Percentiles rank a stretch among this genome's conserved stretches.
Conservation (phyloP, 129 eudicot species). For the Rutidosis leptorrhynchoides region DNA sequence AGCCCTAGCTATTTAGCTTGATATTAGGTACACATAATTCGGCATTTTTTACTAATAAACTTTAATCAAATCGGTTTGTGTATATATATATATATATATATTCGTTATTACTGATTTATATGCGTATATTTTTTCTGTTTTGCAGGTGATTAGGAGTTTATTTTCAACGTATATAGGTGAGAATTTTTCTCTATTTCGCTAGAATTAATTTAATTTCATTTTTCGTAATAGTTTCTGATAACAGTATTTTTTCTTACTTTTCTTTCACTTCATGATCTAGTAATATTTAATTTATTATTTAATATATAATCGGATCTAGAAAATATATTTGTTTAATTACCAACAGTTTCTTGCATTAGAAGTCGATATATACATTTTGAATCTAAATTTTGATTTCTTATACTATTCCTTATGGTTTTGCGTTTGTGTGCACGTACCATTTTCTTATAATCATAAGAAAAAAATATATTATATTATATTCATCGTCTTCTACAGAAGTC, state of each 20-base stretch:
- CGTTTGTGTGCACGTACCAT: slow-evolving; percentile 13
- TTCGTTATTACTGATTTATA: background rate
- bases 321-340: slow-evolving; percentile 18
- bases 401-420: background rate
- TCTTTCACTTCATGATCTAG: slow-evolving; percentile 22
- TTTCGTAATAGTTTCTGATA: background rate
- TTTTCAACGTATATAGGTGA: slow-evolving; percentile 29
- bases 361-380: too few relatives aligned
- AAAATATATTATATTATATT: background rate
- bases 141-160: slow-evolving; percentile 26
- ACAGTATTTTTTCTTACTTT: slow-evolving; percentile 4
- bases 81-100: too few relatives aligned
- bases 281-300: background rate
- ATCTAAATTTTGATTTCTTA: background rate
- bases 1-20: slow-evolving; percentile 33
- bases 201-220: slow-evolving; percentile 25
- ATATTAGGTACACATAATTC: slow-evolving; percentile 16
- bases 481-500: slow-evolving; percentile 20
- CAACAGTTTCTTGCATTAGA: slow-evolving; percentile 46
- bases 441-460: background rate
- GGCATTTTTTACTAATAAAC: slow-evolving; percentile 8
- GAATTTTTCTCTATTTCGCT: slow-evolving; percentile 7
- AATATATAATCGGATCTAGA: slow-evolving; percentile 31
- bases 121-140: background rate
- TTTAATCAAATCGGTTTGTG: background rate